phyloP scores from a whole-genome alignment of 371 early-diverging fungal species.

The Mucor racemosus region DNA sequence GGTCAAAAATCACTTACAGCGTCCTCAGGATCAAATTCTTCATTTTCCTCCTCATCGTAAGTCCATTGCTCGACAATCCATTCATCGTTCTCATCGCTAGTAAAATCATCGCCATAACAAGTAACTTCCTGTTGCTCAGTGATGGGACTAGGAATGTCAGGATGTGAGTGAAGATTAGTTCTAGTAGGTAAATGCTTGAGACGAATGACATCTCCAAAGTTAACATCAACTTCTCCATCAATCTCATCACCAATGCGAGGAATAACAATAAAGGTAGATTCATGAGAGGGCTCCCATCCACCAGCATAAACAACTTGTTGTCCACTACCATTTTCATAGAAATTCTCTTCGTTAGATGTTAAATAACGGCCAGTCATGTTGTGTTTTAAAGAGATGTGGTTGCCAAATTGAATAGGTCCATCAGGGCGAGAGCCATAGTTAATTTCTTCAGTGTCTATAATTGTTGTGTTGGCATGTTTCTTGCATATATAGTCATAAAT shows the following conservation, averaged over 20 bases:
- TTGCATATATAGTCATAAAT: too few species aligned
- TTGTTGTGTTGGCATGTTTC: not conserved
- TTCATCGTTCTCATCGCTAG: slow-evolving; percentile 63
- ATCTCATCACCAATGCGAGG: slow-evolving; percentile 43
- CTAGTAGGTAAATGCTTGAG: slow-evolving; percentile 57
- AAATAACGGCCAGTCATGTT: slow-evolving; percentile 61
- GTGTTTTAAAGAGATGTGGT: slow-evolving; percentile 53
- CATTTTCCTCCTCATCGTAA: slow-evolving; percentile 32
- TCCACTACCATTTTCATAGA: slow-evolving; percentile 53
- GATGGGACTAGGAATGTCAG: slow-evolving; percentile 50
- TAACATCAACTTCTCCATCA: slow-evolving; percentile 47
- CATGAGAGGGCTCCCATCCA: slow-evolving; percentile 44
- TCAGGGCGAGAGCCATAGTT: slow-evolving; percentile 16
- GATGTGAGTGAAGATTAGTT: slow-evolving; percentile 63
- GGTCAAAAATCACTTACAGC: slow-evolving; percentile 20
- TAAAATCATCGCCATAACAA: slow-evolving; percentile 53
- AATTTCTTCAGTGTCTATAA: slow-evolving; percentile 5
- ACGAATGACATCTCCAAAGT: slow-evolving; percentile 59
- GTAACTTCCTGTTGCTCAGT: slow-evolving; percentile 68
- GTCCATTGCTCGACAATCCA: slow-evolving; percentile 62
- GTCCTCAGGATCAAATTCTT: slow-evolving; percentile 42
- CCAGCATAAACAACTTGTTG: slow-evolving; percentile 59
- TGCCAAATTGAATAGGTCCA: slow-evolving; percentile 8
- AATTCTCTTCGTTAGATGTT: slow-evolving; percentile 33
- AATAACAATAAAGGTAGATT: slow-evolving; percentile 58